Evolutionary conservation across 441 rosid genomes (phyloP), one percentile per base, ranked within the genome.

Genomic region (Eutrema salsugineum): DNA sequence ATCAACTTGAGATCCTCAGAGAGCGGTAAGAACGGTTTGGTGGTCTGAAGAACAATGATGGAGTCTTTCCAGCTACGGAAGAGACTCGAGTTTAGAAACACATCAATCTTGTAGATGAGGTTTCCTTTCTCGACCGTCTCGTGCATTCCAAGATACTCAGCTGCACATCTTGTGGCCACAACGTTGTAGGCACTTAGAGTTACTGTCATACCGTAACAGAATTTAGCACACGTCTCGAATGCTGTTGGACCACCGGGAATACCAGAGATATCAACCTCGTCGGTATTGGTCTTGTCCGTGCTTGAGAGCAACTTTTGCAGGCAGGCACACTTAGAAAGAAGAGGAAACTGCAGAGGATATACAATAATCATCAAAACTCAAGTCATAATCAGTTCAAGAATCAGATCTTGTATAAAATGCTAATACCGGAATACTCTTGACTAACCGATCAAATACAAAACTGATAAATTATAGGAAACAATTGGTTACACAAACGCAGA

Each of bases 1-100:
- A 76, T 79, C 35, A 89, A 24, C 70, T 87, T 83, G 80, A 91
- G 77, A 71, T 88, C 97, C 75, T 88, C 94, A 1, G 91, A 77
- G 27, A 84, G 61, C 1, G 94, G 88, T 60, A 80, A 69, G 65
- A 86, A 67, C 1, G 86, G 66, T 71, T 79, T 83, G 1, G 94
- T 83, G 19, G 87, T 84, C 68, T 88, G 94, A 70, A 91, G 88
- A 71, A 82, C 87, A 42, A 87, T 85, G 79, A 91, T 85, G 1
- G 96, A 89, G 81, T 91, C 97, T 76, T 91, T 91, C 97, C 97
- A 91, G 80, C 96, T 84, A 54, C 80, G 87, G 48, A 84, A 91
- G 48, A 89, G 80, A 77, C 94, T 84, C 2, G 92, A 79, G 80
- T 71, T 85, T 50, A 89, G 89, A 71, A 91, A 91, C 66, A 91